Evolutionary conservation across 495 filamentous ascomycete species (phyloP).

Genomic region (Hypoxylon lenormandii): DNA sequence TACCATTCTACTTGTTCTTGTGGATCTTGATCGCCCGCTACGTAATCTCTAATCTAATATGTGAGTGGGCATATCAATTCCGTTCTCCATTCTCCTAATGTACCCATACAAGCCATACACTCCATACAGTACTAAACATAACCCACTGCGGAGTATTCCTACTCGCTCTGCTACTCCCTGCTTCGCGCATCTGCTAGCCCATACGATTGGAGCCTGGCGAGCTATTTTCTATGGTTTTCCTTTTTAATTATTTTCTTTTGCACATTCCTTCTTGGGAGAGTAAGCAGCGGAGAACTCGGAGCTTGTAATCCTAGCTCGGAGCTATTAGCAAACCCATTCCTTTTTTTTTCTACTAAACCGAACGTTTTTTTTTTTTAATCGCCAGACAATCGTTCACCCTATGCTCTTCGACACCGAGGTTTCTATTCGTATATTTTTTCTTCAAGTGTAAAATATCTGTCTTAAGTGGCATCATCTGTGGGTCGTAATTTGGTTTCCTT

Average conservation of each 20-base stretch:
- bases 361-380: slow-evolving; percentile 10
- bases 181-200: neutral
- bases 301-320: slow-evolving; percentile 31
- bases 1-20: slow-evolving; percentile 19
- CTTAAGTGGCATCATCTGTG: slow-evolving; percentile 35
- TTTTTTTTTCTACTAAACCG: slow-evolving; percentile 2
- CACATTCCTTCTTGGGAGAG: slow-evolving; percentile 40
- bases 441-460: slow-evolving; percentile 24
- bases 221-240: neutral
- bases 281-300: slow-evolving; percentile 42
- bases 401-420: slow-evolving; percentile 6
- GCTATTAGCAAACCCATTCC: slow-evolving; percentile 22
- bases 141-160: slow-evolving; percentile 25
- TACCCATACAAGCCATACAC: neutral
- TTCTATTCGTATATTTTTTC: slow-evolving; percentile 7
- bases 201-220: neutral
- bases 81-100: no score
- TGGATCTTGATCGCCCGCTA: slow-evolving; percentile 34
- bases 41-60: slow-evolving; percentile 36
- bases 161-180: neutral
- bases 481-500: slow-evolving; percentile 31
- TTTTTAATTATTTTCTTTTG: slow-evolving; percentile 2
- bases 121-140: slow-evolving; percentile 17
- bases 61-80: no score
- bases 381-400: neutral